These are phyloP conservation scores for Lactarius pseudohatsudake DNA, from an alignment of 768 basidiomycete species.

Conservation along the genomic window DNA sequence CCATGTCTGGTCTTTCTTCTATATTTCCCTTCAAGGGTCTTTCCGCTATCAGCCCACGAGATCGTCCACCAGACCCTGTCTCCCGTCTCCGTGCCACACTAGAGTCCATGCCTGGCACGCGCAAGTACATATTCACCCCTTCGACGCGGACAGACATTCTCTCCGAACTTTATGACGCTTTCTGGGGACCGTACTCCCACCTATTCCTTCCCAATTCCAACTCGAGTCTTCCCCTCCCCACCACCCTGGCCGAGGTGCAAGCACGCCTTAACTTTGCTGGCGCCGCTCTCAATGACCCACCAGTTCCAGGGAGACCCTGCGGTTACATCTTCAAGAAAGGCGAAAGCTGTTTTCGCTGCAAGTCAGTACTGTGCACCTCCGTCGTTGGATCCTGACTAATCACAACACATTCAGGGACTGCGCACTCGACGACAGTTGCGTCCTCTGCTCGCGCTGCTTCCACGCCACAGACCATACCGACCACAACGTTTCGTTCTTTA, in stretches of 20 bases:
- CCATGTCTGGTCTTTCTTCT: conserved; percentile 47
- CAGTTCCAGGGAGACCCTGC: conserved; percentile 72
- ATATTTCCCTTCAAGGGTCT: conserved; percentile 53
- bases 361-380: conserved; percentile 50
- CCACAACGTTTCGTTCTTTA: conserved; percentile 93
- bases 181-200: conserved; percentile 75
- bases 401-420: conserved; percentile 64
- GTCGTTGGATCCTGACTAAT: conserved; percentile 10
- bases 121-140: conserved; percentile 75
- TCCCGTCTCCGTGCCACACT: conserved; percentile 73
- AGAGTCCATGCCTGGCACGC: conserved; percentile 77
- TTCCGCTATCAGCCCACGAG: conserved; percentile 53
- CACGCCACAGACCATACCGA: conserved; percentile 80
- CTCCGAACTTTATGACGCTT: conserved; percentile 76
- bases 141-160: conserved; percentile 77
- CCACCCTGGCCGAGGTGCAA: conserved; percentile 72
- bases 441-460: conserved; percentile 89
- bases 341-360: conserved; percentile 92
- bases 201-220: conserved; percentile 70
- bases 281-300: conserved; percentile 57
- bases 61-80: conserved; percentile 59
- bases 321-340: conserved; percentile 87
- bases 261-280: conserved; percentile 53
- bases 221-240: conserved; percentile 58
- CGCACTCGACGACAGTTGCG: conserved; percentile 84